Evolutionary conservation across 2,329 filamentous ascomycete species (phyloP).

Genomic region (Pseudopyricularia javanii): DNA sequence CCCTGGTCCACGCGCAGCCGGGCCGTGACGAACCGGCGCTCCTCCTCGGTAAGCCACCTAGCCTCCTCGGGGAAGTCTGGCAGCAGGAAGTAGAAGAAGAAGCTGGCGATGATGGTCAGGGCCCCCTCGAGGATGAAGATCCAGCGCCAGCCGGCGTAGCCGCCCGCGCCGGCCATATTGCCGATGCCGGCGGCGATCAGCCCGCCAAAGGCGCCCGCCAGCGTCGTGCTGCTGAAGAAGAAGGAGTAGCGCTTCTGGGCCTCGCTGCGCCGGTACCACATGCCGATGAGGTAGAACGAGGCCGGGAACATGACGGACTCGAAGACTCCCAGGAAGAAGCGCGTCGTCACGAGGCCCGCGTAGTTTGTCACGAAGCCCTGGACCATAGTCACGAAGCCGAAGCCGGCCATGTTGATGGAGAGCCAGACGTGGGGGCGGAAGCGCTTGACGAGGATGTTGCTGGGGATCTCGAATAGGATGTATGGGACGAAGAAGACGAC

Average conservation of each 20-base stretch:
- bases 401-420: conserved; percentile 71
- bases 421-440: conserved; percentile 60
- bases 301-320: conserved; percentile 70
- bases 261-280: conserved; percentile 83
- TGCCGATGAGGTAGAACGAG: conserved; percentile 63
- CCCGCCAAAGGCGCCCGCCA: conserved; percentile 77
- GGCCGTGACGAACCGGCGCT: conserved; percentile 52
- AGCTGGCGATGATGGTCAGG: conserved; percentile 47
- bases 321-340: conserved; percentile 75
- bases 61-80: conserved; percentile 65
- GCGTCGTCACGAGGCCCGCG: conserved; percentile 60
- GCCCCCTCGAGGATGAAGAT: conserved; percentile 70
- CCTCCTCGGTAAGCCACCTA: conserved; percentile 60
- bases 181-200: conserved; percentile 77
- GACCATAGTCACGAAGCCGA: conserved; percentile 61
- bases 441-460: conserved; percentile 59
- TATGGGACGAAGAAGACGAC: conserved; percentile 79
- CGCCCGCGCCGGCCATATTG: conserved; percentile 64
- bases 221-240: conserved; percentile 76
- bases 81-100: conserved; percentile 56
- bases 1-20: conserved; percentile 60
- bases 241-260: conserved; percentile 87
- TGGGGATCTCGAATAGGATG: conserved; percentile 58
- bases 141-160: conserved; percentile 68
- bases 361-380: conserved; percentile 74